Evolutionary conservation across 768 basidiomycete species (phyloP).

Genomic region (Podaxis sp.): DNA sequence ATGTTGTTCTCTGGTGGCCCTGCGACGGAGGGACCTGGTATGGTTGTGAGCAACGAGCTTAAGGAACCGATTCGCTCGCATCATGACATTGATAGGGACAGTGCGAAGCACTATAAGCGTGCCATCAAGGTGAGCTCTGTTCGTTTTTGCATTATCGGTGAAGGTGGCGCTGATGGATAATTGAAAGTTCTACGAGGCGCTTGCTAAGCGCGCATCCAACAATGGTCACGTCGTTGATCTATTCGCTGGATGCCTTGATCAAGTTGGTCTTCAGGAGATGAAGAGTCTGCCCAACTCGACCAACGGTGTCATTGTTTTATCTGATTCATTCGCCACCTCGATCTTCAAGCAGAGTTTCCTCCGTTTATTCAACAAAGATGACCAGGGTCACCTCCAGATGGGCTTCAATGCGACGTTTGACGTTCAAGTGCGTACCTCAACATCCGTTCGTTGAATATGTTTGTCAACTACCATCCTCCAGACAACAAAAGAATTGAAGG

Average conservation of each 20-base stretch:
- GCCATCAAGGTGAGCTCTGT: slow-evolving; percentile 76
- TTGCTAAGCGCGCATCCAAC: slow-evolving; percentile 89
- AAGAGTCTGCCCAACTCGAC: slow-evolving; percentile 93
- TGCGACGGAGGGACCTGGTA: slow-evolving; percentile 93
- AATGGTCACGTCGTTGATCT: slow-evolving; percentile 95
- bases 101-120: slow-evolving; percentile 95
- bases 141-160: not conserved
- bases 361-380: slow-evolving; percentile 89
- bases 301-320: slow-evolving; percentile 93
- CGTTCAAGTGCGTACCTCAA: slow-evolving; percentile 65
- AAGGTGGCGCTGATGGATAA: slow-evolving; percentile 16
- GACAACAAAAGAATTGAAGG: slow-evolving; percentile 98
- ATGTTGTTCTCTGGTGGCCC: slow-evolving; percentile 97
- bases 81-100: slow-evolving; percentile 97
- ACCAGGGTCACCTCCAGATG: slow-evolving; percentile 90
- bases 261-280: slow-evolving; percentile 98
- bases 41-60: slow-evolving; percentile 94
- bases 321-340: slow-evolving; percentile 95
- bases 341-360: slow-evolving; percentile 99
- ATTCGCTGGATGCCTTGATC: slow-evolving; percentile 96
- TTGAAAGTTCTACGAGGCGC: slow-evolving; percentile 87
- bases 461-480: slow-evolving; percentile 28
- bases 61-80: slow-evolving; percentile 98
- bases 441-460: not conserved
- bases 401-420: slow-evolving; percentile 99